These are phyloP conservation scores for Apiospora koreana DNA, from an alignment of 2,329 filamentous ascomycete species.

Conservation along the genomic window DNA sequence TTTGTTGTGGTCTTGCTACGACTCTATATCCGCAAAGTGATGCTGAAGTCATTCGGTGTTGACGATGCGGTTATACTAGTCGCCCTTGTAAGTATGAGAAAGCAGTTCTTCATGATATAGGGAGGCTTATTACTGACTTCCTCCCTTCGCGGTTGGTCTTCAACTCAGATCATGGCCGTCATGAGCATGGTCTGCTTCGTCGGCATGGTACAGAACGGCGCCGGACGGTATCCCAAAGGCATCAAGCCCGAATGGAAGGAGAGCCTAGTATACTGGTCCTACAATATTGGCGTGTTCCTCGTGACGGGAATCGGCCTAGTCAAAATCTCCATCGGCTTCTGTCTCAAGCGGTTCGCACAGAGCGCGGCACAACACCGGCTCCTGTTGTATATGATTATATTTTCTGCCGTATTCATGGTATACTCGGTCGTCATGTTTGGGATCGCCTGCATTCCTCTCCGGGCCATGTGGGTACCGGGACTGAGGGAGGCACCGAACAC, in stretches of 20 bases:
- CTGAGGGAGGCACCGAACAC: not conserved
- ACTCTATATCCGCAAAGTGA: not conserved
- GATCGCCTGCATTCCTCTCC: not conserved
- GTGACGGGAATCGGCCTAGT: constrained; percentile 11
- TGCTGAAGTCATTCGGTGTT: constrained; percentile 13
- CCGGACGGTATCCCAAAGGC: not conserved
- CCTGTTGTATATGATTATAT: not conserved
- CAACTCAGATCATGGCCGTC: constrained; percentile 10
- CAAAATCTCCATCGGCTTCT: constrained; percentile 12
- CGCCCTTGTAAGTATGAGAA: not conserved
- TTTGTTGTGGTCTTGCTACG: constrained; percentile 10
- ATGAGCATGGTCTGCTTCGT: constrained; percentile 13
- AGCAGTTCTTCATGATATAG: too few species aligned
- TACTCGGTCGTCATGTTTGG: not conserved
- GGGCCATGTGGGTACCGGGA: not conserved
- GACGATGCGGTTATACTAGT: constrained; percentile 7
- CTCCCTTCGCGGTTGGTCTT: not conserved
- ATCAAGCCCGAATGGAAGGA: not conserved
- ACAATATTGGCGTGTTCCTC: not conserved
- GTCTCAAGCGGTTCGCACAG: constrained; percentile 7
- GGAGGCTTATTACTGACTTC: not conserved
- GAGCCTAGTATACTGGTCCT: not conserved
- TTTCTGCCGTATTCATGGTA: not conserved
- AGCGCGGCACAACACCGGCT: not conserved
- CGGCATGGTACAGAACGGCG: constrained; percentile 9